Percentiles rank a stretch among this genome's conserved stretches.
These are phyloP conservation scores for Aotearoamyces nothofagi DNA, from an alignment of 2,329 filamentous ascomycete genomes.

Conservation along the genomic window DNA sequence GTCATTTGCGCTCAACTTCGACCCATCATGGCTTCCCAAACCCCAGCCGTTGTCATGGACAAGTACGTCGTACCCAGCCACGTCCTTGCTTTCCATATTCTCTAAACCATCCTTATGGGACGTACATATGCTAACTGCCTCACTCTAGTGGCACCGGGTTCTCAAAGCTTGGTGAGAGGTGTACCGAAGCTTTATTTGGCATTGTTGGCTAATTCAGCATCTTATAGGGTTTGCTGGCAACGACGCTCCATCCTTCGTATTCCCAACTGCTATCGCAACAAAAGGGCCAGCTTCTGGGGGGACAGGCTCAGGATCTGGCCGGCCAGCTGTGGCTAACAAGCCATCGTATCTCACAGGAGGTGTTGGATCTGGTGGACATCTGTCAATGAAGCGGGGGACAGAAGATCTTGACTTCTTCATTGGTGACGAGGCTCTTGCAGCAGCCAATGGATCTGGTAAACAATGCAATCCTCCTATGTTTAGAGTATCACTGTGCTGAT, in stretches of 20 bases:
- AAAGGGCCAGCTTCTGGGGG: constrained; percentile 61
- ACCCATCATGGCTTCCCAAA: constrained; percentile 81
- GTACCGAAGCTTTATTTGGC: no score
- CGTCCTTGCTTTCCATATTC: background rate
- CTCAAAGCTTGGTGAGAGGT: constrained; percentile 79
- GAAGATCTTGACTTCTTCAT: constrained; percentile 99
- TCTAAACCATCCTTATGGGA: background rate
- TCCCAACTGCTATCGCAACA: constrained; percentile 95
- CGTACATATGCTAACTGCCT: constrained; percentile 11
- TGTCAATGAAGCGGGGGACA: constrained; percentile 85
- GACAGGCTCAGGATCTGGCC: constrained; percentile 68
- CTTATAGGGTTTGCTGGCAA: constrained; percentile 87
- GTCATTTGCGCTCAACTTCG: constrained; percentile 10
- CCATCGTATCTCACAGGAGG: constrained; percentile 89
- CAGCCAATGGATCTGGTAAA: constrained; percentile 65
- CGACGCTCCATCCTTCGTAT: constrained; percentile 97
- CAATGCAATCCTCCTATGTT: background rate
- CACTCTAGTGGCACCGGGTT: constrained; percentile 85
- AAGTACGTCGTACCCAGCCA: constrained; percentile 55
- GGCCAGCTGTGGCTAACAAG: constrained; percentile 85
- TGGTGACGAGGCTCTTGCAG: constrained; percentile 84
- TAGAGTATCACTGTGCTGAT: constrained; percentile 7
- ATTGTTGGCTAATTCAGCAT: constrained; percentile 4
- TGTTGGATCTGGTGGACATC: constrained; percentile 65
- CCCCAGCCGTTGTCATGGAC: constrained; percentile 99